Evolutionary conservation across 2,329 filamentous ascomycete genomes (phyloP), one percentile per base, ranked within the genome.

Genomic region (Arthrobotrys megalospora): DNA sequence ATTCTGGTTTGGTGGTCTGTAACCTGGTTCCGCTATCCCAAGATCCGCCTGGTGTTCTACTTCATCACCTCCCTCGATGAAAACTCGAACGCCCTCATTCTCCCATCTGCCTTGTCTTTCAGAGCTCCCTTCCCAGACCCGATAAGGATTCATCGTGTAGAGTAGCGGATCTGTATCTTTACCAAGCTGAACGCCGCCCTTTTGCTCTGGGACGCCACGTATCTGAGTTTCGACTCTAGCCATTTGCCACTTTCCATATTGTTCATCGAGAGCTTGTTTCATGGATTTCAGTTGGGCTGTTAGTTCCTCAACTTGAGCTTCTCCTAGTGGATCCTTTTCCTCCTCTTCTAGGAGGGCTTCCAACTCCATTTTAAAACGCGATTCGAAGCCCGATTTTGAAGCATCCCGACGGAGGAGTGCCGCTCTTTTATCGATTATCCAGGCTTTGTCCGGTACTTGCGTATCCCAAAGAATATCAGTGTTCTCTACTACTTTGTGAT

Each of bases 381-480:
- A 60, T 28, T 62, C 67, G 19, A 71, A 71, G 1, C 55, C 67
- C 2, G 24, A 45, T 41, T 45, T 71, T 7, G 67, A 71, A 8
- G 67, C 19, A 5, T 43, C 32, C 6, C 28, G 6, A 3, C 3
- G 11, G 5, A 64, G 21, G 7, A 62, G 4, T 1, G 21, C 21
- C 0, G 67, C 32, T 5, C 55, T 12, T 36, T 32, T 63, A 16
- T 64, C 47, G 5, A 53, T 12, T 53, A 53, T 62, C 70, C 70
- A 75, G 6, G 70, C 53, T 4, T 34, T 45, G 8, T 38, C 24
- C 11, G 70, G 62, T 16, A 28, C 43, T 10, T 63, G 16, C 3
- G 43, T 68, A 67, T 75, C 45, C 70, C 70, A 75, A 4, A 67
- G 16, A 6, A 38, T 68, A 16, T 28, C 8, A 14, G 19, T 6